phyloP scores from a whole-genome alignment of 768 basidiomycete species.

The Mycena capillaripes region DNA sequence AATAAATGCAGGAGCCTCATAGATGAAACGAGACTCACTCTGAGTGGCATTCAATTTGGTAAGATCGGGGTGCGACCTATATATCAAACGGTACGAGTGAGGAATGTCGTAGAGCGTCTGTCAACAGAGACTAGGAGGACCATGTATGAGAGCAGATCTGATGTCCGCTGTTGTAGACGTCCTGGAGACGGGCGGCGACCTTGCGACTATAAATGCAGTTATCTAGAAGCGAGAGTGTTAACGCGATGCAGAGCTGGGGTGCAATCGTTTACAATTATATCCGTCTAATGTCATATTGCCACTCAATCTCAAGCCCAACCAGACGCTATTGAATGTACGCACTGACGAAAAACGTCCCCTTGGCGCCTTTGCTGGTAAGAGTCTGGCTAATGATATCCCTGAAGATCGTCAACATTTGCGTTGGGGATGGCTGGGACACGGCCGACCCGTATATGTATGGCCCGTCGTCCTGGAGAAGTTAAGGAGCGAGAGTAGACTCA shows the following conservation, averaged over 20 bases:
- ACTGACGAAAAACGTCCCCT: constrained; percentile 53
- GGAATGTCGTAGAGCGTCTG: background rate
- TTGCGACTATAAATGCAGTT: constrained; percentile 46
- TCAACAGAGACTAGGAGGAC: background rate
- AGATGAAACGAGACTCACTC: constrained; percentile 28
- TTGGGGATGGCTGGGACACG: background rate
- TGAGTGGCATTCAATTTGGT: constrained; percentile 39
- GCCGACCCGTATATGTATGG: constrained; percentile 38
- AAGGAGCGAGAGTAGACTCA: background rate
- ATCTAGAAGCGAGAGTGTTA: constrained; percentile 31
- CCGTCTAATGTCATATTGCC: constrained; percentile 25
- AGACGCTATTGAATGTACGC: constrained; percentile 15
- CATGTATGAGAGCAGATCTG: constrained; percentile 51
- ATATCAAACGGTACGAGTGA: background rate
- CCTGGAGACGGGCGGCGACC: constrained; percentile 38
- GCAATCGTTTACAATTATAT: constrained; percentile 33
- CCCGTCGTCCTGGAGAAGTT: constrained; percentile 42
- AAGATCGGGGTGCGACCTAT: constrained; percentile 46
- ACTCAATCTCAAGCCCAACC: background rate
- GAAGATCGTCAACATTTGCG: background rate
- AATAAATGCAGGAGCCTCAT: background rate
- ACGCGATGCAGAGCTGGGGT: background rate
- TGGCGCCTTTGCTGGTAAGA: constrained; percentile 38
- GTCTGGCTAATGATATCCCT: constrained; percentile 6
- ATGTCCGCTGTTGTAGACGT: constrained; percentile 45